Evolutionary conservation across 1,139 yeast species (phyloP).

Genomic region (Torulaspora globosa): DNA sequence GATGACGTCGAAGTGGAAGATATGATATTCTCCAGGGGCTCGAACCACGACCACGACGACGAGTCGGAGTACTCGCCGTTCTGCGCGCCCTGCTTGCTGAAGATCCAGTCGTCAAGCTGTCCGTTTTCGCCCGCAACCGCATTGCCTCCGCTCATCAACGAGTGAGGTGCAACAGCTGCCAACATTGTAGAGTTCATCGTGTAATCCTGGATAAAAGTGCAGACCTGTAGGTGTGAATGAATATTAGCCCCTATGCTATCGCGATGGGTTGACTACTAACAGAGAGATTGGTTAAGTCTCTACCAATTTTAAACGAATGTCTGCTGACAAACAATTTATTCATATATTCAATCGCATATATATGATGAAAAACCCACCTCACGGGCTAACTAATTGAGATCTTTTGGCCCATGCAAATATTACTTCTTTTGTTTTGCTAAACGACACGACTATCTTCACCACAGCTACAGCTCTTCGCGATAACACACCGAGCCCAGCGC

Average conservation of each 20-base stretch:
- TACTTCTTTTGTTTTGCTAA: conserved; percentile 1
- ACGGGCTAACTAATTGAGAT: conserved; percentile 2
- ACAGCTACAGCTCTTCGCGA: neutral
- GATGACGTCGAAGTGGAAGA: conserved; percentile 30
- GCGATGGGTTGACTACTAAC: neutral
- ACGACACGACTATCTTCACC: conserved; percentile 2
- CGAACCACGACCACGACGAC: conserved; percentile 28
- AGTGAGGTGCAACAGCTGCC: conserved; percentile 7
- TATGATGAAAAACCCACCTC: neutral
- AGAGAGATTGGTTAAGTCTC: conserved; percentile 3
- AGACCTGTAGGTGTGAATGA: neutral
- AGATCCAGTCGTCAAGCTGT: conserved; percentile 17
- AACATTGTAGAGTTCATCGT: conserved; percentile 7
- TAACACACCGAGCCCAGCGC: neutral
- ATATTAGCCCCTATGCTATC: conserved; percentile 3
- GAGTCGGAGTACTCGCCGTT: conserved; percentile 11
- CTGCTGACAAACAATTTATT: conserved; percentile 1
- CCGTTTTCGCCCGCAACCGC: conserved; percentile 1
- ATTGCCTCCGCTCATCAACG: neutral
- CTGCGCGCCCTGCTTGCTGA: conserved; percentile 9
- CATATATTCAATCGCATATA: conserved; percentile 5
- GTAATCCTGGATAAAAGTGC: neutral
- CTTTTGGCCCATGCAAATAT: neutral
- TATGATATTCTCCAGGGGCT: conserved; percentile 27
- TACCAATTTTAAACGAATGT: conserved; percentile 4